Conservation (phyloP, 2,329 filamentous ascomycete species). For the Canariomyces notabilis region DNA sequence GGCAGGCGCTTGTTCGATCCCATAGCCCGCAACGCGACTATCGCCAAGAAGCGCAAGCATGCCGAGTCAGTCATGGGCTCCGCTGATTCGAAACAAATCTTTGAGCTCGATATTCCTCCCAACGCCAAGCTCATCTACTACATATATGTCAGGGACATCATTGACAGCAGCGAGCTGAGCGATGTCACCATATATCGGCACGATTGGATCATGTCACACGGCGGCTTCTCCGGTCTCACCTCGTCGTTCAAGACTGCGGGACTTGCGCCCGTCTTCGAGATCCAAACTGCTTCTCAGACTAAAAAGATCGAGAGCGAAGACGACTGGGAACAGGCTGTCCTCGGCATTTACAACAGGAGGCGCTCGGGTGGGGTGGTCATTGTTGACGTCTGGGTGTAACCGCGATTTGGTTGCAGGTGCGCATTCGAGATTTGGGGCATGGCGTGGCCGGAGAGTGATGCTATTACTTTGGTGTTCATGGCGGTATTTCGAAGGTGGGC, state of each 20-base stretch:
- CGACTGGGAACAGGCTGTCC: slow-evolving; percentile 21
- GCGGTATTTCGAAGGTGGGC: too few species aligned
- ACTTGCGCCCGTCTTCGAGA: slow-evolving; percentile 14
- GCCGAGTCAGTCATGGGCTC: slow-evolving; percentile 3
- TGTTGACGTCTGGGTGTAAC: slow-evolving; percentile 20
- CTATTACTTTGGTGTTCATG: too few species aligned
- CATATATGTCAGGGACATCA: slow-evolving; percentile 19
- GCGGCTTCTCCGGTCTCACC: slow-evolving; percentile 19
- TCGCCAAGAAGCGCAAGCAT: slow-evolving; percentile 16
- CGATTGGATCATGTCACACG: slow-evolving; percentile 7
- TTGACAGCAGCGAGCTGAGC: slow-evolving; percentile 12
- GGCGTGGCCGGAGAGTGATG: background rate
- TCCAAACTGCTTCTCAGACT: slow-evolving; percentile 13
- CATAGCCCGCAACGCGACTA: slow-evolving; percentile 7
- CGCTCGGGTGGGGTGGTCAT: slow-evolving; percentile 16
- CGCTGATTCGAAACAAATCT: background rate
- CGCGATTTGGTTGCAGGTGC: background rate
- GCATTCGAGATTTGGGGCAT: background rate
- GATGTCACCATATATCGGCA: slow-evolving; percentile 14
- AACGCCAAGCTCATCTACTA: slow-evolving; percentile 21
- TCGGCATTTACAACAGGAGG: slow-evolving; percentile 18
- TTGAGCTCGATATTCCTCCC: slow-evolving; percentile 19
- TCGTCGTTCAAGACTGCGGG: slow-evolving; percentile 15
- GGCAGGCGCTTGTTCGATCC: slow-evolving; percentile 9
- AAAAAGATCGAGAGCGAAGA: slow-evolving; percentile 10